Evolutionary conservation across 2,329 filamentous ascomycete genomes (phyloP).

Genomic region (Domatiomyces globalis): DNA sequence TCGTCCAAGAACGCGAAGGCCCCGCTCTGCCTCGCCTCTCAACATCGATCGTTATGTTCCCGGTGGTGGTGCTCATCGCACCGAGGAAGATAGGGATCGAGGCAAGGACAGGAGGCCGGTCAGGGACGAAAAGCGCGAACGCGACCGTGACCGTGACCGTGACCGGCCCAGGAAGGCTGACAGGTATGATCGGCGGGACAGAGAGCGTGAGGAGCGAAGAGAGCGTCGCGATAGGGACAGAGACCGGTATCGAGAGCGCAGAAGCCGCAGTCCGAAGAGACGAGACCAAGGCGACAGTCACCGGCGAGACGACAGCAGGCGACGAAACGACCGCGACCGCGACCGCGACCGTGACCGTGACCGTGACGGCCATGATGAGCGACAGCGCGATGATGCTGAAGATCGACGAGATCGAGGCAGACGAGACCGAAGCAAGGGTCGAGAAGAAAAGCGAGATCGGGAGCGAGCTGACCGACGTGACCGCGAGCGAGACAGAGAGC

Average conservation of each 20-base stretch:
- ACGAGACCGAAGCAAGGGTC: conserved; percentile 13
- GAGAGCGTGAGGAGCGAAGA: neutral
- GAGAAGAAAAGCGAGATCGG: conserved; percentile 8
- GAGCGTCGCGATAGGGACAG: conserved; percentile 3
- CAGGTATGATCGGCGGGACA: conserved; percentile 1
- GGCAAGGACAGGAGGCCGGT: conserved; percentile 17
- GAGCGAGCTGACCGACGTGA: conserved; percentile 1
- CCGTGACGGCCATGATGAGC: conserved; percentile 1
- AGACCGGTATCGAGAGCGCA: conserved; percentile 11
- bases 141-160: conserved; percentile 10
- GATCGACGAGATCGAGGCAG: conserved; percentile 9
- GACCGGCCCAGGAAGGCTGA: neutral
- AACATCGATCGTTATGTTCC: conserved; percentile 35
- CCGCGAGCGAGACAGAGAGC: conserved; percentile 5
- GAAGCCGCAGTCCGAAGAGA: conserved; percentile 13
- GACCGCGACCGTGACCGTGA: conserved; percentile 16
- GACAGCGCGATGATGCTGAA: conserved; percentile 1
- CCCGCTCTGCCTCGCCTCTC: conserved; percentile 18
- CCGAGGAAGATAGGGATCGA: conserved; percentile 17
- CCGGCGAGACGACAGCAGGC: conserved; percentile 10
- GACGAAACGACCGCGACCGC: conserved; percentile 12
- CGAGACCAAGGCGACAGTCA: conserved; percentile 9
- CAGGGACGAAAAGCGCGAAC: conserved; percentile 8
- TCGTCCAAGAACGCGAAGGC: conserved; percentile 16
- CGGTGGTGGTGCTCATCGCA: conserved; percentile 20